Evolutionary conservation across 139 green algal species (phyloP).

Genomic region (Raphidocelis subcapitata): DNA sequence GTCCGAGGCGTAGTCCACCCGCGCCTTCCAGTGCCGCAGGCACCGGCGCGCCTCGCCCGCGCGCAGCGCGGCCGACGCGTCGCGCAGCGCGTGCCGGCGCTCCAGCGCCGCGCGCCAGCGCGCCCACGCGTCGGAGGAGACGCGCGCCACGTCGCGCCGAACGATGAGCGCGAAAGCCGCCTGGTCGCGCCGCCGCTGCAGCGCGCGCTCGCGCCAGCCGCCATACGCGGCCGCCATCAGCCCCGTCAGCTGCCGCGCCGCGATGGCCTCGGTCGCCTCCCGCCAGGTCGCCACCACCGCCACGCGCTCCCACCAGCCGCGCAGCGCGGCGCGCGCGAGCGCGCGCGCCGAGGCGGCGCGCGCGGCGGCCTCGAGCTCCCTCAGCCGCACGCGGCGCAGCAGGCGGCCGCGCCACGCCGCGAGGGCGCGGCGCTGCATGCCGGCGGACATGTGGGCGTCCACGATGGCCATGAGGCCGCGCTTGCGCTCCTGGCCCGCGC

Average conservation of each 20-base stretch:
- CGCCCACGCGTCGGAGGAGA: not conserved
- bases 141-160: not conserved
- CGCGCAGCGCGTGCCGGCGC: not conserved
- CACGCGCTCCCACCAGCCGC: conserved; percentile 3
- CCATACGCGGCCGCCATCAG: not conserved
- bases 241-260: not conserved
- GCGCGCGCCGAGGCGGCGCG: not conserved
- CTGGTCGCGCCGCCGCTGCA: conserved; percentile 5
- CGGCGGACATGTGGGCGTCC: no score
- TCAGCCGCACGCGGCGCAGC: conserved; percentile 8
- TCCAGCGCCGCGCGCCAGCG: conserved; percentile 1
- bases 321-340: conserved; percentile 3
- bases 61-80: not conserved
- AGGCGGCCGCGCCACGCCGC: conserved; percentile 3
- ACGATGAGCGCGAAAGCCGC: not conserved
- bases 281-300: not conserved
- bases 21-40: conserved; percentile 19
- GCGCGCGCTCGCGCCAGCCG: not conserved
- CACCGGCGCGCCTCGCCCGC: not conserved
- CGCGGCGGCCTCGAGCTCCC: conserved; percentile 3
- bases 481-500: conserved; percentile 1
- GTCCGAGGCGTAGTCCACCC: conserved; percentile 18
- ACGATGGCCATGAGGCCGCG: no score
- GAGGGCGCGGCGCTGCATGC: not conserved
- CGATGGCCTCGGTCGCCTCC: not conserved